Evolutionary conservation across 306 rosid genomes (phyloP).

Genomic region (Echinosophora koreensis): DNA sequence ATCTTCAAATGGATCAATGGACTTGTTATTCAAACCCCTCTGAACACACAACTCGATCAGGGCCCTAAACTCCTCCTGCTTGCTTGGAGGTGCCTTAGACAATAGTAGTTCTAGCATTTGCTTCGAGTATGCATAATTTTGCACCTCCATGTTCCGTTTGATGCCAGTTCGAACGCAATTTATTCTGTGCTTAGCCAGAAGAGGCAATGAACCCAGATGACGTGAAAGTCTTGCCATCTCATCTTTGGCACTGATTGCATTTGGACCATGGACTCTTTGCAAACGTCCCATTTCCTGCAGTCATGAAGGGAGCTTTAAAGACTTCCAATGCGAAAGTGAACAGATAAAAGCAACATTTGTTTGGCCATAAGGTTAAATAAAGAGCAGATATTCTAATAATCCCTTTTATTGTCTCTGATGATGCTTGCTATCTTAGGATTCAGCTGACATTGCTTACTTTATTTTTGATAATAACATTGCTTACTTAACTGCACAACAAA

Average conservation of each 20-base stretch:
- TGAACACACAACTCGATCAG: constrained; percentile 87
- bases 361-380: constrained; percentile 17
- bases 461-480: background rate
- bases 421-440: constrained; percentile 21
- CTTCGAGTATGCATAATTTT: constrained; percentile 85
- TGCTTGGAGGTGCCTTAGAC: constrained; percentile 90
- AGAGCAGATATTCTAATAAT: constrained; percentile 20
- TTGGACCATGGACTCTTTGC: constrained; percentile 86
- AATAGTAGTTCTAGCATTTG: constrained; percentile 95
- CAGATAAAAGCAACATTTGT: constrained; percentile 23
- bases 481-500: constrained; percentile 27
- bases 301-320: constrained; percentile 32
- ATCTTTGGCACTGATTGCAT: constrained; percentile 95
- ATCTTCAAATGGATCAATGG: constrained; percentile 93
- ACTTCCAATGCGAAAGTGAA: constrained; percentile 14
- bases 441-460: constrained; percentile 7
- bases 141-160: constrained; percentile 96
- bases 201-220: constrained; percentile 96
- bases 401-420: constrained; percentile 6
- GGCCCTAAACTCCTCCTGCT: constrained; percentile 93
- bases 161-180: constrained; percentile 97
- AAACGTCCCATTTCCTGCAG: constrained; percentile 94
- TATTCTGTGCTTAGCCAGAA: constrained; percentile 92
- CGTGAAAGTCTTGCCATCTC: constrained; percentile 99
- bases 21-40: constrained; percentile 90